Evolutionary conservation across 78 protist genomes (phyloP).

Genomic region (Chrysochromulina tobinii): DNA sequence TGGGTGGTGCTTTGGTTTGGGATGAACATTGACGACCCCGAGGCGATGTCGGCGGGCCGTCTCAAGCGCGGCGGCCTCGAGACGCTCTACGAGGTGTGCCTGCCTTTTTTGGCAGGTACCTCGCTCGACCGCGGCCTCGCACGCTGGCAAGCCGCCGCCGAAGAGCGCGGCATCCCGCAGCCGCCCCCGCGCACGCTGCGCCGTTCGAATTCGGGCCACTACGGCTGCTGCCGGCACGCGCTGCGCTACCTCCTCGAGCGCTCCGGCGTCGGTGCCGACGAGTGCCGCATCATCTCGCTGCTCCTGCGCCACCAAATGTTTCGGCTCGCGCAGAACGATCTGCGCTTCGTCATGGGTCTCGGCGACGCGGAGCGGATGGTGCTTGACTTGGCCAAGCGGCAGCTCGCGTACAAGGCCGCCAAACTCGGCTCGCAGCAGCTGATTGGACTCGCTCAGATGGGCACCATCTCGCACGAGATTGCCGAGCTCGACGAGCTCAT

Average conservation of each 20-base stretch:
- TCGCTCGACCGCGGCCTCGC: neutral
- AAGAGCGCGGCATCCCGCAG: neutral
- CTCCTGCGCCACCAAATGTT: neutral
- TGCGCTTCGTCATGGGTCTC: neutral
- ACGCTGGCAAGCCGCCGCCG: neutral
- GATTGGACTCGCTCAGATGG: neutral
- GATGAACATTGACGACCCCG: neutral
- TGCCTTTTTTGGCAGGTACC: neutral
- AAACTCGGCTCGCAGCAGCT: neutral
- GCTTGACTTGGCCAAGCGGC: neutral
- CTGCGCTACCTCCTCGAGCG: neutral
- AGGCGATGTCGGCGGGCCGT: neutral
- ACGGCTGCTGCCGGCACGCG: neutral
- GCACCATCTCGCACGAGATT: neutral
- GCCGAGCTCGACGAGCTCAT: neutral
- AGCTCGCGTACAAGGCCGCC: neutral
- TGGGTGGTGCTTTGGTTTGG: neutral
- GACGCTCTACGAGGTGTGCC: neutral
- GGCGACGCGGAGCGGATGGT: neutral
- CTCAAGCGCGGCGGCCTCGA: neutral
- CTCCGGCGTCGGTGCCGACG: neutral
- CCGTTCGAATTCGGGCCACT: neutral
- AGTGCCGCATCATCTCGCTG: neutral
- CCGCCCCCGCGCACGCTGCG: neutral
- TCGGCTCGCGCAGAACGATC: neutral